These are phyloP conservation scores for Aspergillus novoparasiticus DNA, from an alignment of 2,329 filamentous ascomycete species.

Conservation along the genomic window DNA sequence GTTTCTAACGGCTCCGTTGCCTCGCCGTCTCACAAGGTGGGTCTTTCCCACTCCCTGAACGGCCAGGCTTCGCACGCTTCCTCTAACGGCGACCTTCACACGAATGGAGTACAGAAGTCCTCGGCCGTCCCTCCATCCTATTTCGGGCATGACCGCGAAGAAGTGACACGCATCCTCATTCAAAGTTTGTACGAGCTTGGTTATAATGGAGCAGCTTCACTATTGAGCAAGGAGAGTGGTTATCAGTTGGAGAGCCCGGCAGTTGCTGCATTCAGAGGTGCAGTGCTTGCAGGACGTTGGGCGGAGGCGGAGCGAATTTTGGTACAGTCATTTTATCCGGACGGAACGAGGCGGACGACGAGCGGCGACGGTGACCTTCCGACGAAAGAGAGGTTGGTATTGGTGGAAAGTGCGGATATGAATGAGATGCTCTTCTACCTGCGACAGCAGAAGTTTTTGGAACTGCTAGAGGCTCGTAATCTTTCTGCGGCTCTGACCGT, in stretches of 20 bases:
- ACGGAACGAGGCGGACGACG: conserved; percentile 50
- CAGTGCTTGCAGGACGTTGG: conserved; percentile 82
- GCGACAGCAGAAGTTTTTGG: conserved; percentile 91
- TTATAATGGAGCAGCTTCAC: conserved; percentile 74
- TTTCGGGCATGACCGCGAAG: conserved; percentile 85
- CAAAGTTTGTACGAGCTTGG: conserved; percentile 89
- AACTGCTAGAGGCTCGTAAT: conserved; percentile 78
- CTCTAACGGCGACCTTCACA: conserved; percentile 42
- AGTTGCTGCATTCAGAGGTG: conserved; percentile 81
- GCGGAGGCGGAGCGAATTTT: conserved; percentile 79
- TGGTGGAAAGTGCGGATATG: conserved; percentile 74
- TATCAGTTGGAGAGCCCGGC: conserved; percentile 83
- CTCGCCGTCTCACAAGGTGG: conserved; percentile 51
- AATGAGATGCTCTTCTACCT: conserved; percentile 84
- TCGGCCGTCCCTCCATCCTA: conserved; percentile 55
- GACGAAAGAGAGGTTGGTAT: conserved; percentile 63
- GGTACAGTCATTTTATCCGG: conserved; percentile 52
- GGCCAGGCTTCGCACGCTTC: conserved; percentile 50
- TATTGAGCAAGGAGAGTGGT: conserved; percentile 78
- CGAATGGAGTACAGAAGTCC: conserved; percentile 43
- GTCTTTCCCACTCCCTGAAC: conserved; percentile 54
- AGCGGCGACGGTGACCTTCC: conserved; percentile 29
- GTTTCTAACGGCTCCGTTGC: conserved; percentile 59
- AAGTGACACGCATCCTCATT: conserved; percentile 89
- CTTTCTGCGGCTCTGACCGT: conserved; percentile 74